Evolutionary conservation across 2,329 filamentous ascomycete genomes (phyloP).

Genomic region (Claviceps fusiformis): DNA sequence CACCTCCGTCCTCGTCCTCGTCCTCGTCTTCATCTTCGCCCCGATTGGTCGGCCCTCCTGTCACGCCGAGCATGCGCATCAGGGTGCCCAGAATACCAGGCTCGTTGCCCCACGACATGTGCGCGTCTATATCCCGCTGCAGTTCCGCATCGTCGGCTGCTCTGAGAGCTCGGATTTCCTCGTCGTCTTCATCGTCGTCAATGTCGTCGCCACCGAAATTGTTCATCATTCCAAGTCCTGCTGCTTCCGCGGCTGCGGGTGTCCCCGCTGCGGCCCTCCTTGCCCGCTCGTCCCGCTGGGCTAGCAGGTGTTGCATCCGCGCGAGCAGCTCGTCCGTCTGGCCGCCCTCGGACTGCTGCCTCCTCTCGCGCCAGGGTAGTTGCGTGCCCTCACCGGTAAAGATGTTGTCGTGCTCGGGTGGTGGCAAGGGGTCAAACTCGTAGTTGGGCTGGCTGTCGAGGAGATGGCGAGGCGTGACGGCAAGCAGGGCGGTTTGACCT

Average conservation of each 20-base stretch:
- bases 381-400: slow-evolving; percentile 31
- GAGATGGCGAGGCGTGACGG: slow-evolving; percentile 51
- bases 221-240: slow-evolving; percentile 1
- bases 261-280: slow-evolving; percentile 1
- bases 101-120: slow-evolving; percentile 12
- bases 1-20: slow-evolving; percentile 5
- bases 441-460: slow-evolving; percentile 53
- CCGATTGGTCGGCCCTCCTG: slow-evolving; percentile 2
- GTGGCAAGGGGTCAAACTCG: slow-evolving; percentile 73
- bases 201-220: neutral
- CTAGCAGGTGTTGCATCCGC: slow-evolving; percentile 16
- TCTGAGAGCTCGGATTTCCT: slow-evolving; percentile 13
- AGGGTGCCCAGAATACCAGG: slow-evolving; percentile 15
- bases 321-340: slow-evolving; percentile 12
- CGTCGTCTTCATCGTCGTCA: slow-evolving; percentile 13
- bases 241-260: neutral
- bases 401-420: slow-evolving; percentile 39
- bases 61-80: slow-evolving; percentile 14
- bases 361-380: slow-evolving; percentile 26
- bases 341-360: neutral
- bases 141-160: slow-evolving; percentile 19
- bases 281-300: slow-evolving; percentile 4
- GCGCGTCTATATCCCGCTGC: slow-evolving; percentile 17
- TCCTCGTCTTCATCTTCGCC: slow-evolving; percentile 3
- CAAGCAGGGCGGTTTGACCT: slow-evolving; percentile 57